Base-by-base conservation (phyloP, 495 filamentous ascomycete genomes). In the Platismatia glauca region DNA sequence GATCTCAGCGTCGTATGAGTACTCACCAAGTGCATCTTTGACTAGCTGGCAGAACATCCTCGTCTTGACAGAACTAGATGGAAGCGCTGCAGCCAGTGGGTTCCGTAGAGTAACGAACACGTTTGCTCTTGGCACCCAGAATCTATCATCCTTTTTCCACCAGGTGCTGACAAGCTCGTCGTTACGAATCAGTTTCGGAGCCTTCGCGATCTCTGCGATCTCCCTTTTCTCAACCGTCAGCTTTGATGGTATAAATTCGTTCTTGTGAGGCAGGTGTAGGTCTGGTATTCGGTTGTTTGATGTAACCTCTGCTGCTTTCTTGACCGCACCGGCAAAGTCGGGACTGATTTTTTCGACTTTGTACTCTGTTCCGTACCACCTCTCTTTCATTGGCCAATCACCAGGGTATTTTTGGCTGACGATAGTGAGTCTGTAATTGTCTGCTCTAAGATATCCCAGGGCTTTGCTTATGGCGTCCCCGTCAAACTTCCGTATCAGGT, bases 301-400 rank as follows among this genome's bases (percentile, higher is more conserved):
- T 16, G 81, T 78, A 35, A 78, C 83, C 4, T 79, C 70, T 31
- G 82, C 77, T 7, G 91, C 90, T 59, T 81, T 73, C 50, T 80
- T 76, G 60, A 97, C 81, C 48, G 87, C 83, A 5, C 76, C 72
- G 69, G 94, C 75, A 69, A 96, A 88, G 27, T 90, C 83, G 41
- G 81, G 68, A 3, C 91, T 87, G 53, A 99, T 90, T 71, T 86
- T 87, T 71, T 95, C 89, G 35, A 83, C 79, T 64, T 83, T 88
- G 75, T 97, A 96, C 68, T 97, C 92, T 7, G 94, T 99, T 24
- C 93, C 93, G 66, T 99, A 99, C 95, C 95, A 99, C 74, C 89
- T 89, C 76, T 99, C 94, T 70, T 88, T 91, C 66, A 87, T 74
- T 59, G 95, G 84, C 86, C 89, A 92, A n/a, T 84, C 81, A 1